phyloP scores from a whole-genome alignment of 176 grass and related monocot genomes.

The Eleusine coracana region DNA sequence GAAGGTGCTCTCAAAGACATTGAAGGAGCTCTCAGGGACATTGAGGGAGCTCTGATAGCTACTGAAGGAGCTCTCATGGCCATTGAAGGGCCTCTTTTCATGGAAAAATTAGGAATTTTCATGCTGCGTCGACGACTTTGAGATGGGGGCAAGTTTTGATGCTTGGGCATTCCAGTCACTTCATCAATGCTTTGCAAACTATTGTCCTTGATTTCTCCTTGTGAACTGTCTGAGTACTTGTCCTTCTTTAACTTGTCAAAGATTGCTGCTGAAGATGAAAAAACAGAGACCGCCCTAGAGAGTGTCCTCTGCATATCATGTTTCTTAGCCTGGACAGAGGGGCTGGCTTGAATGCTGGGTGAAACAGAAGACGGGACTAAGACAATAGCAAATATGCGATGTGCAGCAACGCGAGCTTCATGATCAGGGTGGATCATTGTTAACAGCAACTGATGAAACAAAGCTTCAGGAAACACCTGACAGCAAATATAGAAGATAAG shows the following conservation, averaged over 20 bases:
- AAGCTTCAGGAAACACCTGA: slow-evolving; percentile 95
- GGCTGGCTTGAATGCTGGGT: slow-evolving; percentile 52
- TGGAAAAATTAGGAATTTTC: slow-evolving; percentile 68
- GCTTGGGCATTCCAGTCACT: slow-evolving; percentile 55
- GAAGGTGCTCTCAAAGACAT: slow-evolving; percentile 50
- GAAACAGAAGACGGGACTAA: slow-evolving; percentile 95
- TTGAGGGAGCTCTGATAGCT: slow-evolving; percentile 50
- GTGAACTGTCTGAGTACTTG: slow-evolving; percentile 58
- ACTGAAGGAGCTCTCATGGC: slow-evolving; percentile 60
- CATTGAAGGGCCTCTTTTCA: slow-evolving; percentile 63
- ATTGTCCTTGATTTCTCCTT: slow-evolving; percentile 57
- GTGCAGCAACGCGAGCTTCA: slow-evolving; percentile 83
- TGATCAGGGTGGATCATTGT: slow-evolving; percentile 96
- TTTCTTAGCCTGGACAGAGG: slow-evolving; percentile 47
- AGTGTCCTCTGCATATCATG: slow-evolving; percentile 93
- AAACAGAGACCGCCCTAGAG: slow-evolving; percentile 95
- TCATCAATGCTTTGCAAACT: slow-evolving; percentile 44
- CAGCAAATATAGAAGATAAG: slow-evolving; percentile 43
- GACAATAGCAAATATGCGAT: slow-evolving; percentile 98
- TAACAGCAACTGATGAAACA: slow-evolving; percentile 97
- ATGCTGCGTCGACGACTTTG: slow-evolving; percentile 63
- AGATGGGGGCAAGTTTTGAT: slow-evolving; percentile 61
- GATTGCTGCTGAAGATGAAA: slow-evolving; percentile 99
- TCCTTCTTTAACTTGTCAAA: slow-evolving; percentile 95
- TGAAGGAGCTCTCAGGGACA: slow-evolving; percentile 48